Conservation (phyloP, 345 rosid genomes). For the Linum tenue region DNA sequence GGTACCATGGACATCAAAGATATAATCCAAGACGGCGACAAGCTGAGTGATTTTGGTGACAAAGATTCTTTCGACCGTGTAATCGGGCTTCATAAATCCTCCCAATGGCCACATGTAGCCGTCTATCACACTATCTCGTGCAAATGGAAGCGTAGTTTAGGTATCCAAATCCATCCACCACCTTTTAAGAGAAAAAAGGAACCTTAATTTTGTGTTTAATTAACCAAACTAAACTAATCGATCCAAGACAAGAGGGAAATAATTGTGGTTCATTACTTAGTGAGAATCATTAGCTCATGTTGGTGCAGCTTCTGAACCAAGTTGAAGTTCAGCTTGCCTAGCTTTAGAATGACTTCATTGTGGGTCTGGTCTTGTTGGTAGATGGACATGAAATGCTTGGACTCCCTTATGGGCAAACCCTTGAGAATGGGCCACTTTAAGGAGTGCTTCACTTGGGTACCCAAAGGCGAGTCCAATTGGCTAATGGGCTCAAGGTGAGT, state of each 20-base stretch:
- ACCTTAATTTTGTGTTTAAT: neutral
- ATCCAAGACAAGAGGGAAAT: neutral
- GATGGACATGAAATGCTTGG: conserved; percentile 20
- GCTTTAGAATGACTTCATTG: conserved; percentile 13
- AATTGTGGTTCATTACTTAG: conserved; percentile 11
- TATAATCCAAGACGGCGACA: no score
- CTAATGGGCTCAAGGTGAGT: conserved; percentile 13
- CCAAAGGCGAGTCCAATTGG: neutral
- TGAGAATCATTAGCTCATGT: conserved; percentile 16
- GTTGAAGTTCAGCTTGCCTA: conserved; percentile 27
- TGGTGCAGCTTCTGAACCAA: conserved; percentile 23
- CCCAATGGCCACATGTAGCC: conserved; percentile 21
- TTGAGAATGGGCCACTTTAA: conserved; percentile 6
- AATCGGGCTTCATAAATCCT: conserved; percentile 16
- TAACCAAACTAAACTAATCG: neutral
- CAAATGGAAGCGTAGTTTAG: conserved; percentile 16
- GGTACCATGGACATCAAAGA: no score
- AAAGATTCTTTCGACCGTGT: conserved; percentile 1
- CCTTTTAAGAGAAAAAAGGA: conserved; percentile 11
- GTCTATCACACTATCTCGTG: conserved; percentile 25
- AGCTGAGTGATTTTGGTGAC: conserved; percentile 14
- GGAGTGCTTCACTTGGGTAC: conserved; percentile 7
- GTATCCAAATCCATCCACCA: conserved; percentile 26
- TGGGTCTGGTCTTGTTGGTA: conserved; percentile 14
- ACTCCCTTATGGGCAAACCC: conserved; percentile 17